Evolutionary conservation across 2,329 filamentous ascomycete genomes (phyloP).

Genomic region (Epichloe sp.): DNA sequence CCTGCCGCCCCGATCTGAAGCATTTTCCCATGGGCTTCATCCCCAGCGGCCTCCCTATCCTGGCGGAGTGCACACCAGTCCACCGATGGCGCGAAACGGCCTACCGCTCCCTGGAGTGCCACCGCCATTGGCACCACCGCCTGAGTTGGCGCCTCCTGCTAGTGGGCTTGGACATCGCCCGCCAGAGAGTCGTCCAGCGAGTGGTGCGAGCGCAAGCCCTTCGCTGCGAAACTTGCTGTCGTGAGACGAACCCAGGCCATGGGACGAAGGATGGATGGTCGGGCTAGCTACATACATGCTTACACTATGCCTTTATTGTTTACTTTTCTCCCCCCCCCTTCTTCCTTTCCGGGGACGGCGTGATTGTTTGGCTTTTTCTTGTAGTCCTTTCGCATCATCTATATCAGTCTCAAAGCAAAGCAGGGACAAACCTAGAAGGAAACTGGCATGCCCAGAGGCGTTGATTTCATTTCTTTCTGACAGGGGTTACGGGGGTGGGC

Average conservation of each 20-base stretch:
- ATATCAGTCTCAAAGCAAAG: not conserved
- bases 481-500: not conserved
- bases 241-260: constrained; percentile 18
- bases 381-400: not conserved
- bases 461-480: not conserved
- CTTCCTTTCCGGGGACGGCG: not conserved
- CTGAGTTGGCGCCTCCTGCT: constrained; percentile 13
- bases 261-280: too few relatives aligned
- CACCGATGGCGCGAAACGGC: constrained; percentile 30
- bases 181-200: constrained; percentile 33
- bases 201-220: constrained; percentile 65
- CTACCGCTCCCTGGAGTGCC: constrained; percentile 11
- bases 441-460: constrained; percentile 3
- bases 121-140: constrained; percentile 11
- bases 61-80: constrained; percentile 30
- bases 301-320: not conserved
- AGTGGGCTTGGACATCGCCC: constrained; percentile 16
- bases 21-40: constrained; percentile 28
- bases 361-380: not conserved
- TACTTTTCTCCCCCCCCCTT: not conserved
- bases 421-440: not conserved
- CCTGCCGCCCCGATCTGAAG: constrained; percentile 20
- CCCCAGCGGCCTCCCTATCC: constrained; percentile 29
- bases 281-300: not conserved
- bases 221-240: constrained; percentile 63